phyloP scores from a whole-genome alignment of 495 filamentous ascomycete species.

The Melanomma pulvis-pyrius region DNA sequence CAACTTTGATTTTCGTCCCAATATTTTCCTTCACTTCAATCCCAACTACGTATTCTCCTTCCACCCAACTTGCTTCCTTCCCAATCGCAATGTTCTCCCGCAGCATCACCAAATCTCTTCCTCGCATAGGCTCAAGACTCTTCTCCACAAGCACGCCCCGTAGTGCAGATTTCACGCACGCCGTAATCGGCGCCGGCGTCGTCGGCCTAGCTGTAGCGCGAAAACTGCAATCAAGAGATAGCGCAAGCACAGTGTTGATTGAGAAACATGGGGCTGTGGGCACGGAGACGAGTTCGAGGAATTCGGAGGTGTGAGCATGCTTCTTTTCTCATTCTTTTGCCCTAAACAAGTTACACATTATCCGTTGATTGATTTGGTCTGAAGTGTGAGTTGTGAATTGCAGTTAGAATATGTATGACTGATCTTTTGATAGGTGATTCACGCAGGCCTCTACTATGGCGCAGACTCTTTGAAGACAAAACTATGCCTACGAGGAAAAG shows the following conservation, averaged over 20 bases:
- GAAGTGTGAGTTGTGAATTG: background rate
- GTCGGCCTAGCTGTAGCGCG: conserved; percentile 89
- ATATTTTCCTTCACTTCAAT: too few species aligned
- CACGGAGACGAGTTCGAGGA: conserved; percentile 89
- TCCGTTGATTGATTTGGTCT: too few species aligned
- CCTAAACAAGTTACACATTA: too few species aligned
- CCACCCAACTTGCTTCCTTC: background rate
- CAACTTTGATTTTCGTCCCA: too few species aligned
- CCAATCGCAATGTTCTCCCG: background rate
- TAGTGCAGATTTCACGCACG: conserved; percentile 79
- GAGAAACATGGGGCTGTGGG: conserved; percentile 79
- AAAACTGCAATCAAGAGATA: conserved; percentile 65
- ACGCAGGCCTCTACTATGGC: conserved; percentile 94
- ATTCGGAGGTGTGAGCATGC: conserved; percentile 67
- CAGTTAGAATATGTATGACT: background rate
- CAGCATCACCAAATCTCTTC: background rate
- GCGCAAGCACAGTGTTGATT: conserved; percentile 73
- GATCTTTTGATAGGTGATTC: conserved; percentile 91
- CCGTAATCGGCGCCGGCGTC: conserved; percentile 86
- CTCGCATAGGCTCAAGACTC: conserved; percentile 4
- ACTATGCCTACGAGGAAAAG: conserved; percentile 76
- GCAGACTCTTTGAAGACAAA: conserved; percentile 72
- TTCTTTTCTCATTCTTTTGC: conserved; percentile 1
- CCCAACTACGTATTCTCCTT: too few species aligned
- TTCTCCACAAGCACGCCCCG: conserved; percentile 40